Conservation (phyloP, 192 early-diverging fungal species). For the Coemansia sp. region DNA sequence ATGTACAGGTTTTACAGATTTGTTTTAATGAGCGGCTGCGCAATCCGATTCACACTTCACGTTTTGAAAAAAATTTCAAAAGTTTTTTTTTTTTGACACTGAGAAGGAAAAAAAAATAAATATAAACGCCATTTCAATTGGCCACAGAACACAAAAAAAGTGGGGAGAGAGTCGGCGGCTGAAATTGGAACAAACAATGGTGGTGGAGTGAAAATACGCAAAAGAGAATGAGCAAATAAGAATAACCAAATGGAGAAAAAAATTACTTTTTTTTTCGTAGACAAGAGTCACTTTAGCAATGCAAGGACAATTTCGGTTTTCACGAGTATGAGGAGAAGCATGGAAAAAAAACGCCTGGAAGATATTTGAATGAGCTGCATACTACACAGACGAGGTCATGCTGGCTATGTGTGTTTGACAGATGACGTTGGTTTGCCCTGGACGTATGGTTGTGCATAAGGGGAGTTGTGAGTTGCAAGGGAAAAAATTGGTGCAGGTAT, state of each 20-base stretch:
- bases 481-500: not conserved
- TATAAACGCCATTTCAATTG: no score
- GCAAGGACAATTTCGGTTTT: not conserved
- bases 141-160: not conserved
- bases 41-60: not conserved
- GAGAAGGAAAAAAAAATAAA: not conserved
- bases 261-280: not conserved
- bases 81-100: not conserved
- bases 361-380: not conserved
- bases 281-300: no score
- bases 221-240: not conserved
- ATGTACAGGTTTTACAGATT: no score
- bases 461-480: not conserved
- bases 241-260: not conserved
- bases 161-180: not conserved
- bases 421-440: not conserved
- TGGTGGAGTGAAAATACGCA: not conserved
- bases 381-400: not conserved
- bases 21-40: not conserved
- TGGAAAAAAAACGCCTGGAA: not conserved
- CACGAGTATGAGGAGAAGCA: not conserved
- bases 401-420: not conserved
- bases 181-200: not conserved
- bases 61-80: not conserved
- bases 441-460: not conserved